phyloP scores from a whole-genome alignment of 331 rosid genomes.

The Cydonia oblonga region DNA sequence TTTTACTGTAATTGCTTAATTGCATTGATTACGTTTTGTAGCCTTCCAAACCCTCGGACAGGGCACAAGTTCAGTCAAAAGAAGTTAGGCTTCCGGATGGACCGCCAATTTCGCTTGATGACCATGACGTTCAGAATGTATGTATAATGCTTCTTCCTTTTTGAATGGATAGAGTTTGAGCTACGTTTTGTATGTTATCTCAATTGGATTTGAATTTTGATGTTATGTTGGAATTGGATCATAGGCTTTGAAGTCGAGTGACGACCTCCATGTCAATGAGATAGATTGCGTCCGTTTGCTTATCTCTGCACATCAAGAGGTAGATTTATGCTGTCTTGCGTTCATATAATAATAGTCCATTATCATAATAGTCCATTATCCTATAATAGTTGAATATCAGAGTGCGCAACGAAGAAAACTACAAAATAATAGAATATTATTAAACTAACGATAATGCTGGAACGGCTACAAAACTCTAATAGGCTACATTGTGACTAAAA shows the following conservation, averaged over 20 bases:
- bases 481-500: no score
- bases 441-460: no score
- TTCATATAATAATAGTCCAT: background rate
- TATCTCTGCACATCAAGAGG: conserved; percentile 84
- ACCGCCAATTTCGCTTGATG: conserved; percentile 69
- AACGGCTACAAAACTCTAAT: no score
- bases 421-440: no score
- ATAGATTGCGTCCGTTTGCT: conserved; percentile 75
- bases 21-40: conserved; percentile 13
- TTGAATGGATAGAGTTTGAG: background rate
- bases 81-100: conserved; percentile 71
- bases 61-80: conserved; percentile 69
- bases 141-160: conserved; percentile 12
- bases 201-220: background rate
- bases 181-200: background rate
- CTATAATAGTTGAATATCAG: no score
- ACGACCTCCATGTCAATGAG: conserved; percentile 87
- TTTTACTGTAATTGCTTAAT: background rate
- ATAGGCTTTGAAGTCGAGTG: conserved; percentile 82
- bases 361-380: background rate
- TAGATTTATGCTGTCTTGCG: conserved; percentile 16
- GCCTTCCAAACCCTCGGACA: conserved; percentile 77
- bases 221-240: conserved; percentile 23
- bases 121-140: conserved; percentile 78
- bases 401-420: no score